Percentiles rank a stretch among this genome's conserved stretches.
phyloP scores from a whole-genome alignment of 2,329 filamentous ascomycete genomes.

The Colletotrichum coccodes region DNA sequence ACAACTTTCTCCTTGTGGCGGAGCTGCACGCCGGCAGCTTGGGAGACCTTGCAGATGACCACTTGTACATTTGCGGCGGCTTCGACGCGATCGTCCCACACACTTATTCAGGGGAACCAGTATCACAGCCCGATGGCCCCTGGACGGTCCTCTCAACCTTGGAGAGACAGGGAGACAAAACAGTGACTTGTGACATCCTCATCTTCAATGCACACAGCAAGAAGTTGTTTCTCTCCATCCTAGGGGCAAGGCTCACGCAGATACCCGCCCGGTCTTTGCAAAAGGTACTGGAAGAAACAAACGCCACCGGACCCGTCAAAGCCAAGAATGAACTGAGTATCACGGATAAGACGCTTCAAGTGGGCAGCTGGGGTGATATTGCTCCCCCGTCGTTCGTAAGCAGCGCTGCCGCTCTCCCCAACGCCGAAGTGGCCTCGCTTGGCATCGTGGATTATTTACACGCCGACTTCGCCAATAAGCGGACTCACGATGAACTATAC shows the following conservation, averaged over 20 bases:
- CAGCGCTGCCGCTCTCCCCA: not conserved
- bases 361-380: not conserved
- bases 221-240: not conserved
- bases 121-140: not conserved
- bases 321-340: not conserved
- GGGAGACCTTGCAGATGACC: not conserved
- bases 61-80: not conserved
- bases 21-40: constrained; percentile 2
- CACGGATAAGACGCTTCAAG: not conserved
- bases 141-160: not conserved
- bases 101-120: not conserved
- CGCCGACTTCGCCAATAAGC: not conserved
- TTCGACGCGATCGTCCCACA: not conserved
- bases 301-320: not conserved
- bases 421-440: not conserved
- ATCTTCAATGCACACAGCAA: not conserved
- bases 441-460: not conserved
- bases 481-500: not conserved
- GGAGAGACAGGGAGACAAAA: not conserved
- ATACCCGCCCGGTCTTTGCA: not conserved
- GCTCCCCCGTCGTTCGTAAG: not conserved
- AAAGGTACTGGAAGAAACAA: not conserved
- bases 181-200: not conserved
- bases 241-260: not conserved
- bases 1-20: not conserved